Evolutionary conservation across 768 basidiomycete genomes (phyloP).

Genomic region (Leccinum longicurvipes): DNA sequence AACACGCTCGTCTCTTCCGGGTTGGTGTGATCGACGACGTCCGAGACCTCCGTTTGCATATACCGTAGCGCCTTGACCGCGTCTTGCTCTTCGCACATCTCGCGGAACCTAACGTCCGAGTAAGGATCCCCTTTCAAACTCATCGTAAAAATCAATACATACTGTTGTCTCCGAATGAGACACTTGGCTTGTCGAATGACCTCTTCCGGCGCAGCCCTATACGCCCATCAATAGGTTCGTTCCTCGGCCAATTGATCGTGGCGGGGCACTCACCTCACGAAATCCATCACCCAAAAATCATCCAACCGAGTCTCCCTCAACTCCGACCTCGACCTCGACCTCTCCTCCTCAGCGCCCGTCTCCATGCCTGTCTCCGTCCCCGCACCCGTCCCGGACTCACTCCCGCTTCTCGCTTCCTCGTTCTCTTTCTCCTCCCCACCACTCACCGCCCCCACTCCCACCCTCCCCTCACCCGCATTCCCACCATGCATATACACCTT

Average conservation of each 20-base stretch:
- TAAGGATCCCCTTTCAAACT: too few relatives aligned
- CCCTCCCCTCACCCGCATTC: slow-evolving; percentile 50
- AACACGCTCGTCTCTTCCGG: slow-evolving; percentile 59
- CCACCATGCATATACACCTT: slow-evolving; percentile 73
- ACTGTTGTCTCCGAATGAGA: slow-evolving; percentile 72
- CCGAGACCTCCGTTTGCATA: slow-evolving; percentile 65
- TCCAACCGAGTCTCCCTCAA: slow-evolving; percentile 52
- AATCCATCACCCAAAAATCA: slow-evolving; percentile 76
- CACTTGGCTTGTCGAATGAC: slow-evolving; percentile 63
- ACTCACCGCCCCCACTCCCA: slow-evolving; percentile 6
- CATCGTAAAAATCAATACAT: slow-evolving; percentile 15
- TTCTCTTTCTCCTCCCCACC: slow-evolving; percentile 26
- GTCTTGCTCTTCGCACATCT: slow-evolving; percentile 66
- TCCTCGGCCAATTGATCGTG: background rate
- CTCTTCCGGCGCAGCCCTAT: slow-evolving; percentile 60
- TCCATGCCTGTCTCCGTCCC: slow-evolving; percentile 6
- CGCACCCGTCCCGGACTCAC: slow-evolving; percentile 3
- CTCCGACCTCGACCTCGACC: background rate
- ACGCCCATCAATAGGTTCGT: background rate
- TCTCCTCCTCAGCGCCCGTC: slow-evolving; percentile 8
- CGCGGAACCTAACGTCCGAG: slow-evolving; percentile 60
- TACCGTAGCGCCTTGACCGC: slow-evolving; percentile 64
- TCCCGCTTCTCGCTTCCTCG: background rate
- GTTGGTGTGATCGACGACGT: slow-evolving; percentile 68
- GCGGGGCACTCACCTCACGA: slow-evolving; percentile 50